phyloP scores from a whole-genome alignment of 345 rosid genomes.

The Eucalyptus sp. region DNA sequence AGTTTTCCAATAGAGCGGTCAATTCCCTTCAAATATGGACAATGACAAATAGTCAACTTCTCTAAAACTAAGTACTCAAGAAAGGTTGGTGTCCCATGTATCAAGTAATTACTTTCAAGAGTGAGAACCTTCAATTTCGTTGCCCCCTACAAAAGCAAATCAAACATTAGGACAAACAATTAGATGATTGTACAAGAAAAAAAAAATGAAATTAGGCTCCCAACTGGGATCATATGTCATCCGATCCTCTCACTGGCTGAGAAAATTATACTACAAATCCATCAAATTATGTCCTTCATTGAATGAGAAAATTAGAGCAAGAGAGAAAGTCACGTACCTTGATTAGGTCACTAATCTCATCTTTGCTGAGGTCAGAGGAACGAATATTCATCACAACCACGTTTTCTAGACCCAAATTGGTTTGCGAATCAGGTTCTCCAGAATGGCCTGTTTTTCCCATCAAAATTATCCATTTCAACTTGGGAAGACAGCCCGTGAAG shows the following conservation, averaged over 20 bases:
- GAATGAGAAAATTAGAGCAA: background rate
- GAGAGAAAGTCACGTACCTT: background rate
- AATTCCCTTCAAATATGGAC: background rate
- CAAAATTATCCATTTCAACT: background rate
- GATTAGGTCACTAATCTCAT: background rate
- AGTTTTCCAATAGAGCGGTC: background rate
- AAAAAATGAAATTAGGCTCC: background rate
- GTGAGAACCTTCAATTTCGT: background rate
- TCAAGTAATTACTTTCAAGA: rapidly evolving
- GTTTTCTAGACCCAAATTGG: background rate
- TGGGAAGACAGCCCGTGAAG: background rate
- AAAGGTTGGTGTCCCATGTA: background rate
- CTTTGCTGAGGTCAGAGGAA: rapidly evolving
- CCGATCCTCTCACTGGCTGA: background rate
- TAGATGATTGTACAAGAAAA: background rate
- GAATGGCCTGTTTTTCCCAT: rapidly evolving
- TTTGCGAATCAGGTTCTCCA: background rate
- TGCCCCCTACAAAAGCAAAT: background rate
- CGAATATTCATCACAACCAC: background rate
- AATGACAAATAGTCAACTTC: background rate
- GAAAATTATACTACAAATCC: background rate
- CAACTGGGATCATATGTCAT: background rate
- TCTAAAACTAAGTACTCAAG: background rate
- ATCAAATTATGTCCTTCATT: background rate
- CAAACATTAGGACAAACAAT: background rate